Base-by-base conservation (phyloP, 805 yeast genomes). In the Ogataea ganodermae region DNA sequence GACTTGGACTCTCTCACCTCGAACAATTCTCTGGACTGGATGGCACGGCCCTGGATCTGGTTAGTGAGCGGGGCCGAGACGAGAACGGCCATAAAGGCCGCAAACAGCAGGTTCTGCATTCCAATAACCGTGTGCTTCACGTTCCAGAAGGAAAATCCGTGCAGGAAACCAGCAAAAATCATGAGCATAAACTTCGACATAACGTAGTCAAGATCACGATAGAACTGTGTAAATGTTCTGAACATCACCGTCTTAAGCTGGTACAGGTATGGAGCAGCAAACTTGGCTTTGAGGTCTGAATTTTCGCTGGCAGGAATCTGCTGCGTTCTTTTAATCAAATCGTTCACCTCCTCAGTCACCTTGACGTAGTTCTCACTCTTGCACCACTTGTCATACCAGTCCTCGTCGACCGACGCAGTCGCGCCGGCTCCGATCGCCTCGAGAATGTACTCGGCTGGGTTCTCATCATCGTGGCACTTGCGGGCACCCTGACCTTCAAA, bases 341-440 rank as follows among this genome's bases (percentile, higher is more conserved):
- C 46, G 22, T 59, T 62, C 38, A 74, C 62, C 37, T 66, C 67
- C 1, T 49, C 35, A n/a, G 65, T 58, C 33, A 63, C 61, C 2
- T 48, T 50, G 4, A 44, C 46, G 48, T 44, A 69, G 43, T 68
- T 64, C 3, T 50, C 50, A 27, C 68, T 59, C 13, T 63, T 66
- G 6, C 52, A 53, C 94, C 94, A 86, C 10, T 78, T 71, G 9
- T 81, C 79, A 62, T 72, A 71, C 83, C 87, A 86, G 63, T 86
- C 83, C 42, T 74, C 76, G 24, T 66, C 59, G 14, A 76, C 78
- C 45, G 69, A 60, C 3, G 89, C 84, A 23, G 89, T 84, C 2
- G 92, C 89, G 61, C 89, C 91, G 27, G 92, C 91, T 50, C 92
- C 92, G 64, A 86, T 83, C 48, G 80, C 80, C 51, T 83, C 83